Evolutionary conservation across 202 grass and related monocot species (phyloP).

Genomic region (Cymbopogon flexuosus): DNA sequence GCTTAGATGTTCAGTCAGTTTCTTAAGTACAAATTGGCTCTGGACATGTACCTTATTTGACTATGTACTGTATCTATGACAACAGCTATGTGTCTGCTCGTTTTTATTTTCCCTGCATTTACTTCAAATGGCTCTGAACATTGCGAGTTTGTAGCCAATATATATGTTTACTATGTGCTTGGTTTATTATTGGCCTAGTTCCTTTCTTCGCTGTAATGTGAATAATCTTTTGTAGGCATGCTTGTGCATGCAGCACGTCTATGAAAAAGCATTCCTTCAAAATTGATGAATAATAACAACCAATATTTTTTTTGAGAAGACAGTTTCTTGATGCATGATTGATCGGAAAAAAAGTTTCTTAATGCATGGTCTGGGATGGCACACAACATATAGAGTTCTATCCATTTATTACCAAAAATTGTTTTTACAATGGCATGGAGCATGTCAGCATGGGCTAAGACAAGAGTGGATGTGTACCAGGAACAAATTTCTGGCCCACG

Average conservation of each 20-base stretch:
- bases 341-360: neutral
- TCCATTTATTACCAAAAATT: no score
- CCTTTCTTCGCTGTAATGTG: neutral
- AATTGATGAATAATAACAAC: neutral
- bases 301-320: neutral
- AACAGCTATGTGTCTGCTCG: neutral
- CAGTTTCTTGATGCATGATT: neutral
- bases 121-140: conserved; percentile 8
- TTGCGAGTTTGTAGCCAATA: neutral
- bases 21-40: neutral
- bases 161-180: conserved; percentile 6
- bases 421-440: no score
- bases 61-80: neutral
- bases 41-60: conserved; percentile 7
- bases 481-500: no score
- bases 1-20: neutral
- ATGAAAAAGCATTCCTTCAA: neutral
- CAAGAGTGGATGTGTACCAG: no score
- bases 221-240: neutral
- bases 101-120: neutral
- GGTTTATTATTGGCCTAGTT: neutral
- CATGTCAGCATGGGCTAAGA: no score
- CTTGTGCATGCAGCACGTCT: neutral
- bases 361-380: neutral
- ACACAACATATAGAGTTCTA: neutral